phyloP scores from a whole-genome alignment of 441 rosid species.

The California macrophylla region DNA sequence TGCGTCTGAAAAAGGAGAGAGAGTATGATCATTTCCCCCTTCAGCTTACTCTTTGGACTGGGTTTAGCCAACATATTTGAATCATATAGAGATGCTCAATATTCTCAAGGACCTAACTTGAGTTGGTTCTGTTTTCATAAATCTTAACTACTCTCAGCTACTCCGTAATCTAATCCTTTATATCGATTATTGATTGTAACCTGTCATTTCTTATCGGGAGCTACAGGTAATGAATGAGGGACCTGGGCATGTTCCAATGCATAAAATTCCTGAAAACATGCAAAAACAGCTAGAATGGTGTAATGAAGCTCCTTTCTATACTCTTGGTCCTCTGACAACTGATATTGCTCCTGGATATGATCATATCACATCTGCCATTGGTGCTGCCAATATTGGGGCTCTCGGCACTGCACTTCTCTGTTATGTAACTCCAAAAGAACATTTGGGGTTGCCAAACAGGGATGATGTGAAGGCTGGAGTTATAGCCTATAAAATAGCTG shows the following conservation, averaged over 20 bases:
- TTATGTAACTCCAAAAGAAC: conserved; percentile 93
- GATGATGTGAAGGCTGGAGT: conserved; percentile 97
- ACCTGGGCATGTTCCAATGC: conserved; percentile 89
- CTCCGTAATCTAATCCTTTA: neutral
- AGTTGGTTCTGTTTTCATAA: too few relatives aligned
- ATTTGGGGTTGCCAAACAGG: conserved; percentile 90
- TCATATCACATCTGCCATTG: conserved; percentile 95
- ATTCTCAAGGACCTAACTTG: neutral
- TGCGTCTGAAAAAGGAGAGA: neutral
- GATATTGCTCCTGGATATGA: conserved; percentile 95
- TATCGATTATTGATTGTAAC: neutral
- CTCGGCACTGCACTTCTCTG: conserved; percentile 97
- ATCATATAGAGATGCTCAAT: neutral
- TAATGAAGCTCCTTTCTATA: conserved; percentile 96
- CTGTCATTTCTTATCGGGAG: neutral
- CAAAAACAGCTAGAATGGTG: conserved; percentile 97
- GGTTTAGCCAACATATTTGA: neutral
- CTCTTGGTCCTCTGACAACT: conserved; percentile 89
- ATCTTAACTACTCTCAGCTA: neutral
- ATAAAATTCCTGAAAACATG: conserved; percentile 98
- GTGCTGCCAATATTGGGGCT: conserved; percentile 96
- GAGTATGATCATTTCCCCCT: neutral
- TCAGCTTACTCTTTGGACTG: neutral
- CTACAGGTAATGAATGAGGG: conserved; percentile 96
- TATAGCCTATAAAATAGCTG: conserved; percentile 86